Conservation (phyloP, 805 yeast genomes). For the Kurtzmaniella fragi region DNA sequence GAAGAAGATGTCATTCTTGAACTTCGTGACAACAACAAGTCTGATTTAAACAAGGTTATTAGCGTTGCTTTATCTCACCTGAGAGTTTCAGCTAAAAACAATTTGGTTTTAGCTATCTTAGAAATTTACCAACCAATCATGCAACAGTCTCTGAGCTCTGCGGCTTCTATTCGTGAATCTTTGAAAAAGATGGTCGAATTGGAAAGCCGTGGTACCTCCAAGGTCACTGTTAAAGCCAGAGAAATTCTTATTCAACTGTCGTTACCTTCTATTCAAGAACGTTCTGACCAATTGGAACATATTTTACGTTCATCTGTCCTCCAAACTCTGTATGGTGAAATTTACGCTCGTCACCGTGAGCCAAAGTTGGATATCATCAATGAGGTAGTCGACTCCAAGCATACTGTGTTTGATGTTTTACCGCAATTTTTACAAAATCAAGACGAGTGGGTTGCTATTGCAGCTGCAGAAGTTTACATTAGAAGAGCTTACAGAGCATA, state of each 20-base stretch:
- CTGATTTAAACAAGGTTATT: constrained; percentile 70
- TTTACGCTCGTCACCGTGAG: constrained; percentile 65
- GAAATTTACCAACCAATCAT: constrained; percentile 75
- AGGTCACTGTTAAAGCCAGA: constrained; percentile 91
- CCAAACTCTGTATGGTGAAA: constrained; percentile 83
- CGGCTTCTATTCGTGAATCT: constrained; percentile 61
- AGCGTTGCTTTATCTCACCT: constrained; percentile 79
- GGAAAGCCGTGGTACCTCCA: constrained; percentile 86
- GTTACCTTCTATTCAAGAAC: constrained; percentile 90
- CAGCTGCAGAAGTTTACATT: constrained; percentile 95
- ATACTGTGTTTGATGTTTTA: constrained; percentile 92
- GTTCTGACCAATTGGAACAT: constrained; percentile 96
- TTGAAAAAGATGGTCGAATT: constrained; percentile 80
- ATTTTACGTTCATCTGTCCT: constrained; percentile 88
- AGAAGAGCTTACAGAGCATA: constrained; percentile 97
- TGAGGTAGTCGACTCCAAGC: constrained; percentile 94
- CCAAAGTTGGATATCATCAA: constrained; percentile 78
- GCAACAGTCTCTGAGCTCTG: constrained; percentile 66
- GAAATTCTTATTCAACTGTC: constrained; percentile 96
- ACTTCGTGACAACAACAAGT: constrained; percentile 83
- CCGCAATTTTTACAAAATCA: constrained; percentile 80
- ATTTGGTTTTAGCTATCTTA: constrained; percentile 79
- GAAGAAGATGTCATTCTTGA: constrained; percentile 86
- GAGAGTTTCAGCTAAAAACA: constrained; percentile 89
- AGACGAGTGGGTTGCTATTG: constrained; percentile 87